Conservation (phyloP, 108 stramenopile genomes). For the Pseudonitzschia delicatissima region DNA sequence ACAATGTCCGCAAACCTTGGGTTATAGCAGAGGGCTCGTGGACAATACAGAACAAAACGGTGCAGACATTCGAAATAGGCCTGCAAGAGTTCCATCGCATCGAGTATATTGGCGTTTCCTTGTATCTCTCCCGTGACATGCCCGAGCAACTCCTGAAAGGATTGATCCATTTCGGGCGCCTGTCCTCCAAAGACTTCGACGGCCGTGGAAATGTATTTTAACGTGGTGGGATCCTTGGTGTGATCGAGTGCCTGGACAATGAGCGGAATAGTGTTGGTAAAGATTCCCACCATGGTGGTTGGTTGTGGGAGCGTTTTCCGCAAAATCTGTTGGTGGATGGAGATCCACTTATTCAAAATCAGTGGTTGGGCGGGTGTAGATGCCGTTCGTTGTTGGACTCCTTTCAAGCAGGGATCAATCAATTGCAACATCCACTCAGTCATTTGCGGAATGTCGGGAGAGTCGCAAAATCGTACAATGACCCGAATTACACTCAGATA, state of each 20-base stretch:
- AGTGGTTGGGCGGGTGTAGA: neutral
- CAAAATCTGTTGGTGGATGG: conserved; percentile 48
- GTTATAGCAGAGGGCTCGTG: conserved; percentile 37
- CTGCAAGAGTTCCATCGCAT: conserved; percentile 36
- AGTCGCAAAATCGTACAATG: conserved; percentile 48
- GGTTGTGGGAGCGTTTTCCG: conserved; percentile 38
- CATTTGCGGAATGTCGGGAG: conserved; percentile 17
- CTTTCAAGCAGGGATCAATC: conserved; percentile 3
- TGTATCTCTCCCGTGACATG: conserved; percentile 41
- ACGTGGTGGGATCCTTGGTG: conserved; percentile 32
- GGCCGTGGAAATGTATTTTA: conserved; percentile 52
- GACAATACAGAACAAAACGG: conserved; percentile 58
- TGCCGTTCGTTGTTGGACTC: neutral
- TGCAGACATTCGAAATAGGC: conserved; percentile 48
- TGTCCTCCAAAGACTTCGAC: conserved; percentile 55
- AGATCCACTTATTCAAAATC: conserved; percentile 14
- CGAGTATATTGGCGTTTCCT: conserved; percentile 23
- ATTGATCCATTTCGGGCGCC: conserved; percentile 6
- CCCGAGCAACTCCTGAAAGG: conserved; percentile 37
- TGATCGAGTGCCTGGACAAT: conserved; percentile 57
- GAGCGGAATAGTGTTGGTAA: conserved; percentile 46
- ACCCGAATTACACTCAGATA: conserved; percentile 35
- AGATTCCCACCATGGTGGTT: conserved; percentile 8
- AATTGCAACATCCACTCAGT: conserved; percentile 17
- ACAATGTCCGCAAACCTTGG: conserved; percentile 30